These are phyloP conservation scores for Hortiboletus flavorubellus DNA, from an alignment of 768 basidiomycete genomes.

Conservation along the genomic window DNA sequence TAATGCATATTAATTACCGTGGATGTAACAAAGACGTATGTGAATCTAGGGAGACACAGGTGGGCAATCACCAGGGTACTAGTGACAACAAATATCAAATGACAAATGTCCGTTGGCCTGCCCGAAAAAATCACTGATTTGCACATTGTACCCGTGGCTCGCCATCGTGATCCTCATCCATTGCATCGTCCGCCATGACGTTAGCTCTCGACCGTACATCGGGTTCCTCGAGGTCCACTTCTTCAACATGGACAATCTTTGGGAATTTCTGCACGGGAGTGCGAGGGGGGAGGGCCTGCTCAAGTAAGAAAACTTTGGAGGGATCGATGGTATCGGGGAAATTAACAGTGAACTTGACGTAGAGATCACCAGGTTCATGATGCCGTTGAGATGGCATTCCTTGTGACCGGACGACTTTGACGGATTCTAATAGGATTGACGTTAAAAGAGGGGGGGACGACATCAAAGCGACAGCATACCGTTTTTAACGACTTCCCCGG, in stretches of 20 bases:
- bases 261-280: conserved; percentile 60
- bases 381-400: conserved; percentile 99
- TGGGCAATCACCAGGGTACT: conserved; percentile 21
- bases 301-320: conserved; percentile 65
- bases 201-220: conserved; percentile 53
- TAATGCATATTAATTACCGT: conserved; percentile 28
- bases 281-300: conserved; percentile 82
- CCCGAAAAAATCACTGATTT: conserved; percentile 56
- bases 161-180: conserved; percentile 90
- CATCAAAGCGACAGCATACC: conserved; percentile 49
- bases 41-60: conserved; percentile 29
- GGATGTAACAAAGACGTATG: conserved; percentile 27
- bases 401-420: conserved; percentile 91
- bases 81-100: conserved; percentile 16
- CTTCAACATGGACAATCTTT: conserved; percentile 72
- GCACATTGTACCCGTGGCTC: conserved; percentile 96
- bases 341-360: conserved; percentile 77
- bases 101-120: conserved; percentile 14
- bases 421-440: conserved; percentile 51
- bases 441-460: not conserved
- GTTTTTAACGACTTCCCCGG: conserved; percentile 91
- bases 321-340: conserved; percentile 86
- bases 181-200: conserved; percentile 65
- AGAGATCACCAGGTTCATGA: conserved; percentile 94
- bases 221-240: conserved; percentile 77